These are phyloP conservation scores for Filobasidium uniguttulatum DNA, from an alignment of 1,284 basidiomycete species.

Conservation along the genomic window DNA sequence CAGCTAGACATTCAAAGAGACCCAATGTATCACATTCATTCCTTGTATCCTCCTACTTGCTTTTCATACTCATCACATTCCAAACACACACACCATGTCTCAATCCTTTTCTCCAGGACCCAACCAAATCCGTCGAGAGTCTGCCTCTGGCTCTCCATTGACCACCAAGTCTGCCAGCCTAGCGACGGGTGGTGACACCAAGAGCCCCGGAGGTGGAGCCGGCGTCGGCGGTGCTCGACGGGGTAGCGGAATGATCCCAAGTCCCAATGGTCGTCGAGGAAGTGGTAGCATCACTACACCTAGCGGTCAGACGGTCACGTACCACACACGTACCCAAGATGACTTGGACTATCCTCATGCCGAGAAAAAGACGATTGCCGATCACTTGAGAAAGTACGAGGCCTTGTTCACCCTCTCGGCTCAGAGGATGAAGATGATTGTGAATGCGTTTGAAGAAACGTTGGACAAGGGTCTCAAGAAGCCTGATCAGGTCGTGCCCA, in stretches of 20 bases:
- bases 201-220: neutral
- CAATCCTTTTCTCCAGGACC: no score
- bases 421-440: slow-evolving; percentile 92
- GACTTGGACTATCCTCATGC: slow-evolving; percentile 36
- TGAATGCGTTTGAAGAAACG: slow-evolving; percentile 85
- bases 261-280: slow-evolving; percentile 21
- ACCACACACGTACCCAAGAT: slow-evolving; percentile 43
- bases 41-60: no score
- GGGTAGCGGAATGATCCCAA: slow-evolving; percentile 8
- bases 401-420: slow-evolving; percentile 67
- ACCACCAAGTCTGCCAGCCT: neutral
- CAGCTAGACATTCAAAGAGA: no score
- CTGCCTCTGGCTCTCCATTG: no score
- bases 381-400: slow-evolving; percentile 78
- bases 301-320: slow-evolving; percentile 57
- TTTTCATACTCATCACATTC: no score
- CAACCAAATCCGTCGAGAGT: no score
- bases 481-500: slow-evolving; percentile 59
- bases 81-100: no score
- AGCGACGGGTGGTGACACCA: neutral
- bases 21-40: no score
- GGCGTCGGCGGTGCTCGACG: neutral
- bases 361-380: slow-evolving; percentile 51
- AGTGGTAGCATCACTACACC: slow-evolving; percentile 53
- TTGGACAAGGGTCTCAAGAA: slow-evolving; percentile 77